Conservation (phyloP, 495 filamentous ascomycete species). For the Lophiotrema nucula region DNA sequence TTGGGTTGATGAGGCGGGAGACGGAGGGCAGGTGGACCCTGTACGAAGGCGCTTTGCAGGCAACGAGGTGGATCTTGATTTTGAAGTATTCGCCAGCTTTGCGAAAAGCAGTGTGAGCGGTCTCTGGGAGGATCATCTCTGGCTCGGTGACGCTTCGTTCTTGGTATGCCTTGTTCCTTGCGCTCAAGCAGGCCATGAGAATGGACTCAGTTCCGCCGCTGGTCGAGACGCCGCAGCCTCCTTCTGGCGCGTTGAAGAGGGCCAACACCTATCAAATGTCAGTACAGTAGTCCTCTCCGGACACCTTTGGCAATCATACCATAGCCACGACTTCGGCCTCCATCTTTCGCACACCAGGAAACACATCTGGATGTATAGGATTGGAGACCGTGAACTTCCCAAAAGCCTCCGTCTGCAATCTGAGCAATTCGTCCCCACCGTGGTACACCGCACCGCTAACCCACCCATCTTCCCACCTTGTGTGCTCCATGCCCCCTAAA, state of each 20-base stretch:
- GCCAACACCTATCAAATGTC: conserved; percentile 59
- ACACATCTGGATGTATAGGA: conserved; percentile 98
- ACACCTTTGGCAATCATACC: conserved; percentile 48
- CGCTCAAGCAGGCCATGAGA: conserved; percentile 86
- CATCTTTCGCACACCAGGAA: conserved; percentile 98
- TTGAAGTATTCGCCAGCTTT: conserved; percentile 94
- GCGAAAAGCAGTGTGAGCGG: conserved; percentile 91
- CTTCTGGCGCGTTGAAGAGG: conserved; percentile 86
- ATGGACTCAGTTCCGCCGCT: conserved; percentile 95
- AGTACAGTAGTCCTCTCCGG: conserved; percentile 1
- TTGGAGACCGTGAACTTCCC: conserved; percentile 93
- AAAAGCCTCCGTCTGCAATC: conserved; percentile 88
- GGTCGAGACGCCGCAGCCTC: conserved; percentile 84
- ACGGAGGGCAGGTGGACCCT: conserved; percentile 77
- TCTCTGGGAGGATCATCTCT: conserved; percentile 96
- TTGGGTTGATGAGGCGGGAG: conserved; percentile 84
- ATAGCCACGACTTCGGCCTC: conserved; percentile 97
- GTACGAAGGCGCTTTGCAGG: conserved; percentile 80
- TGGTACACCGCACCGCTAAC: conserved; percentile 97
- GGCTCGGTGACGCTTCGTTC: conserved; percentile 89
- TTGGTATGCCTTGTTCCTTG: conserved; percentile 79
- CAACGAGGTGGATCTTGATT: conserved; percentile 88
- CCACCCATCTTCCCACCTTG: conserved; percentile 90
- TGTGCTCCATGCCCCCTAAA: conserved; percentile 84
- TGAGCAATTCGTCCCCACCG: conserved; percentile 78